Evolutionary conservation across 768 basidiomycete species (phyloP), one percentile per base, ranked within the genome.

Genomic region (Suillus occidentalis): DNA sequence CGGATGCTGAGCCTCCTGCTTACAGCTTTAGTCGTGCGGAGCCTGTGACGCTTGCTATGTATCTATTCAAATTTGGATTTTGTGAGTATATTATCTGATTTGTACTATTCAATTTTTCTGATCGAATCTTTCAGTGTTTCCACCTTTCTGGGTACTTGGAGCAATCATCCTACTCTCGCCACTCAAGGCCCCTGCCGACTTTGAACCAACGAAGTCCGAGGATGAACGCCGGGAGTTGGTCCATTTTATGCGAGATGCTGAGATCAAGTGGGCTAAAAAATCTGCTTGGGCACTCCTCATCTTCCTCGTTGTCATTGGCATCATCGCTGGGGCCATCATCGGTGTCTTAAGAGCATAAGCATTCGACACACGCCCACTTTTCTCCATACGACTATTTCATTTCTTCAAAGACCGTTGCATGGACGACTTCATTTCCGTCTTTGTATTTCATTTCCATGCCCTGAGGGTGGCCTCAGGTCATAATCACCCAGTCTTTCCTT

Each of bases 51-150:
- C 78, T 84, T 63, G 83, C 82, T 1, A 77, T 73, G 72, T 80
- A 81, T 67, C 75, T 84, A 45, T 85, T 84, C 77, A 82, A 78
- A 65, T 82, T 79, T 36, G 84, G 84, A 28, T 84, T 84, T 70
- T 36, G 84, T 85, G 66, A 72, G 84, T 78, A 6, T 57, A 7
- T 6, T 13, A 20, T 39, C 18, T 36, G 36, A 9, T 2, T 7
- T 8, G 22, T 22, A 40, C 40, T 20, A 10, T 57, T 16, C 42
- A 14, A 28, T n/a, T 53, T 22, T 39, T 61, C 42, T 62, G 60
- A 36, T 39, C 12, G 22, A 60, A 40, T 58, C 36, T 64, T 66
- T 1, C 66, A 83, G 83, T 84, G 60, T 84, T 82, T 73, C 83
- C 83, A n/a, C 79, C 77, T 18, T 79, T 83, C 65, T 85, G 84